Base-by-base conservation (phyloP, 768 basidiomycete species). In the Termitomyces sp. region DNA sequence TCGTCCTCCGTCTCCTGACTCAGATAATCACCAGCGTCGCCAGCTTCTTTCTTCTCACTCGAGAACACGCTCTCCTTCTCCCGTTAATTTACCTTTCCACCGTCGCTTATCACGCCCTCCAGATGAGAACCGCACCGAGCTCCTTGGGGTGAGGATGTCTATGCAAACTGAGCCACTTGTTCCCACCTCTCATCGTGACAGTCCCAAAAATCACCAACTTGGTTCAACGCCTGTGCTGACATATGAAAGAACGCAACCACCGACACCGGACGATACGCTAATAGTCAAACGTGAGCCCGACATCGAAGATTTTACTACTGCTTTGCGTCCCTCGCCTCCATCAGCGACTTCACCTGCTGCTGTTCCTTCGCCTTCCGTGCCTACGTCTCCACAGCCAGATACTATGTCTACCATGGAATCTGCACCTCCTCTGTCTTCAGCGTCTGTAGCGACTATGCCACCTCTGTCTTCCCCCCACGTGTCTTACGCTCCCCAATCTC, bases 251-350 rank as follows among this genome's bases (percentile, higher is more conserved):
- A 39, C 42, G 7, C 39, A 43, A n/a, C 43, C 55, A 32, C 27
- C 35, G 20, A 40, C 42, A 18, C 35, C 52, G 23, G 44, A 46
- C 39, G 38, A 44, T 7, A 16, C 31, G 20, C 5, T 10, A 32
- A 29, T 32, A 11, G 23, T 54, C 16, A 60, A 56, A 52, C 43
- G 29, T 33, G 59, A 60, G 46, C 50, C 53, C n/a, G 55, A 54
- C 13, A 1, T 40, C 13, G 53, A 56, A 42, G 43, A 53, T 35
- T 57, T 20, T 13, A 25, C 47, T 1, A n/a, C 25, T 42, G 20
- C 22, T 52, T 33, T 52, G 9, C 22, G 45, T 27, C 29, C 39
- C 31, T 23, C 51, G 11, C 20, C 43, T 15, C 22, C 9, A 22
- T 13, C 39, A 11, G 3, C 2, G 10, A 23, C 15, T 41, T 20